Base-by-base conservation (phyloP, 1,284 basidiomycete genomes). In the Pseudozyma sp. region DNA sequence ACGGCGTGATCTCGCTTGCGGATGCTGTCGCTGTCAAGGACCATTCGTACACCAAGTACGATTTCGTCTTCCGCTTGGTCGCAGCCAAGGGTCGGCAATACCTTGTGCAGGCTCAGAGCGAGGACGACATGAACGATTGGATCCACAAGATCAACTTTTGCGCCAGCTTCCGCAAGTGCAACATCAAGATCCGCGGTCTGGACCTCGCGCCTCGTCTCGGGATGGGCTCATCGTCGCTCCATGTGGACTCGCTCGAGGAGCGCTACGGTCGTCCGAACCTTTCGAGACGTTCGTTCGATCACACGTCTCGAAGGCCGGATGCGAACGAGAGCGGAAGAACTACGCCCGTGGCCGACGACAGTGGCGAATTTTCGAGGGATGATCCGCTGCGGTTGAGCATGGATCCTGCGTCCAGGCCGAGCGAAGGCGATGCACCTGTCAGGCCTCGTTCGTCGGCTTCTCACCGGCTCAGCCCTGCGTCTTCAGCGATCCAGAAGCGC, bases 61-160 rank as follows among this genome's bases (percentile, higher is more conserved):
- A 87, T 33, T 86, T 92, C 81, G 90, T 92, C 1, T 91, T 97
- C 84, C 90, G 94, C 24, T 88, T 98, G 71, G 87, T 91, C 43
- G 88, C 92, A 7, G 63, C 61, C 44, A 76, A 80, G 53, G 77
- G 77, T 24, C 90, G 92, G 2, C 92, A 95, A 74, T 90, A 91
- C 70, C 89, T 98, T 33, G 87, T 98, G 45, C 92, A 94, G 81
- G 89, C 92, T 5, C 83, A 87, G 11, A 88, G 89, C 78, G 90
- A 92, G 75, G 85, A 87, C 51, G 92, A 95, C 71, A 89, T 94
- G 87, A 92, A 96, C 82, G 89, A 92, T 71, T 99, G 96, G 96
- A 91, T 98, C 73, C 89, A 91, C 35, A 88, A 90, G 46, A 94
- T 99, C 84, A 99, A 99, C 85, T 98, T 97, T 83, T 94, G 94